Percentiles rank a stretch among this genome's conserved stretches.
Conservation (phyloP, 2,329 filamentous ascomycete species). For the Tolypocladium guangdongense region DNA sequence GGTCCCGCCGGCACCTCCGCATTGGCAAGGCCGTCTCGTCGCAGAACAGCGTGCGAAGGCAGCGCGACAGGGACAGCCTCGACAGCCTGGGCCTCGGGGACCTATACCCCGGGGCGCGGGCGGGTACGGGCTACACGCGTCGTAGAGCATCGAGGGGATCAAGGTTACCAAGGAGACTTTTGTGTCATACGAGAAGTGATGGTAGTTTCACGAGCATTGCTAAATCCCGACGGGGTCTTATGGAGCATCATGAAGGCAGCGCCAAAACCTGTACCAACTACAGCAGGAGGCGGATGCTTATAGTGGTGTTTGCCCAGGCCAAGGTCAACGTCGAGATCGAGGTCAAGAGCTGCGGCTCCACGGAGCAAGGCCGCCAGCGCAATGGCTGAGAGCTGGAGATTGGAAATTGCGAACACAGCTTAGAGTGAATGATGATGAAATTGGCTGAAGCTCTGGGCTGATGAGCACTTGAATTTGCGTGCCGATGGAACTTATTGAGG, state of each 20-base stretch:
- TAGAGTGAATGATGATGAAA: neutral
- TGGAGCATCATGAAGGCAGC: neutral
- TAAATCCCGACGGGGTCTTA: neutral
- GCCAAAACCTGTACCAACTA: neutral
- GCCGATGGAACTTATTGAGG: no score
- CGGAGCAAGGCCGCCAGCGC: neutral
- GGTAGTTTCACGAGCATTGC: neutral
- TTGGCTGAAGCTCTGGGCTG: neutral
- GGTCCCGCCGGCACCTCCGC: constrained; percentile 2
- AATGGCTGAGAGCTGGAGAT: neutral
- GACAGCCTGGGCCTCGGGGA: constrained; percentile 9
- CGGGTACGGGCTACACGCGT: constrained; percentile 3
- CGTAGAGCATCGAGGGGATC: neutral
- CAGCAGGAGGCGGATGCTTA: neutral
- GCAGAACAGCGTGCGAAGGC: neutral
- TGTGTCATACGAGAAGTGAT: neutral
- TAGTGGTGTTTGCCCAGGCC: no score
- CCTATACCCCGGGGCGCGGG: constrained; percentile 3
- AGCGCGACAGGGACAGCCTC: constrained; percentile 8
- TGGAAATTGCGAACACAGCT: neutral
- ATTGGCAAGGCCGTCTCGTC: neutral
- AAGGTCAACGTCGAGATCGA: neutral
- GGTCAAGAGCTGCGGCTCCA: neutral
- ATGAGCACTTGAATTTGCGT: neutral
- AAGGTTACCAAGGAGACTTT: neutral